Conservation (phyloP, 495 filamentous ascomycete genomes). For the Evansstolkia leycettana region DNA sequence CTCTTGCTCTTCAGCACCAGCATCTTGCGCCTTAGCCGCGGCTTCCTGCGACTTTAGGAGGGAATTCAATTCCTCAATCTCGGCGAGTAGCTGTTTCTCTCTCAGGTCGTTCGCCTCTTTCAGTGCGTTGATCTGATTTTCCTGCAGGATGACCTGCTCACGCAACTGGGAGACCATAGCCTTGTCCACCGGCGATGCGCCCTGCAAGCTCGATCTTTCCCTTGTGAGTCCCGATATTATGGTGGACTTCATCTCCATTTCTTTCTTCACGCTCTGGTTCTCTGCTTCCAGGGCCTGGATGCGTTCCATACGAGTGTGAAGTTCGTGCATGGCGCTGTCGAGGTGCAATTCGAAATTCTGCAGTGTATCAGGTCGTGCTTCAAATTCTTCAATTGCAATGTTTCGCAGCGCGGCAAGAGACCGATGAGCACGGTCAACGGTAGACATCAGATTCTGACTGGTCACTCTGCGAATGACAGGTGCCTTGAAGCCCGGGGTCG, state of each 20-base stretch:
- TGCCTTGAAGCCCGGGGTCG: constrained; percentile 37
- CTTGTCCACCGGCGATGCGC: constrained; percentile 78
- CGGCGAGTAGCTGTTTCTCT: constrained; percentile 58
- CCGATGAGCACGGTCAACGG: constrained; percentile 82
- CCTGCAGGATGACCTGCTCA: constrained; percentile 75
- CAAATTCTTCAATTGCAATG: constrained; percentile 76
- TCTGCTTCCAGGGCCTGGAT: constrained; percentile 83
- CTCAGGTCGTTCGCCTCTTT: constrained; percentile 58
- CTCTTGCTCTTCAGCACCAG: constrained; percentile 35
- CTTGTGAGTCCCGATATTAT: constrained; percentile 90
- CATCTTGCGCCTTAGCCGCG: constrained; percentile 28
- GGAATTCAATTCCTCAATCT: constrained; percentile 55
- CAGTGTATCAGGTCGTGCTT: constrained; percentile 66
- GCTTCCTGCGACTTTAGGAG: constrained; percentile 37
- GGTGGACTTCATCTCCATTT: constrained; percentile 90
- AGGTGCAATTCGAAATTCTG: constrained; percentile 89
- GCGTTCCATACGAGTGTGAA: constrained; percentile 74
- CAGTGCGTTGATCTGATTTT: constrained; percentile 63
- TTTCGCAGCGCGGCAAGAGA: constrained; percentile 84
- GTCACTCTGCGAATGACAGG: constrained; percentile 79
- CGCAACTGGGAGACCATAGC: constrained; percentile 79
- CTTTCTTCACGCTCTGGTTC: constrained; percentile 70
- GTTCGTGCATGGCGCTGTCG: constrained; percentile 84
- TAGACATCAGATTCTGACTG: constrained; percentile 72
- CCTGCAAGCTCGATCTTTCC: constrained; percentile 78